phyloP scores from a whole-genome alignment of 768 basidiomycete species.

The Lactarius sanguifluus region DNA sequence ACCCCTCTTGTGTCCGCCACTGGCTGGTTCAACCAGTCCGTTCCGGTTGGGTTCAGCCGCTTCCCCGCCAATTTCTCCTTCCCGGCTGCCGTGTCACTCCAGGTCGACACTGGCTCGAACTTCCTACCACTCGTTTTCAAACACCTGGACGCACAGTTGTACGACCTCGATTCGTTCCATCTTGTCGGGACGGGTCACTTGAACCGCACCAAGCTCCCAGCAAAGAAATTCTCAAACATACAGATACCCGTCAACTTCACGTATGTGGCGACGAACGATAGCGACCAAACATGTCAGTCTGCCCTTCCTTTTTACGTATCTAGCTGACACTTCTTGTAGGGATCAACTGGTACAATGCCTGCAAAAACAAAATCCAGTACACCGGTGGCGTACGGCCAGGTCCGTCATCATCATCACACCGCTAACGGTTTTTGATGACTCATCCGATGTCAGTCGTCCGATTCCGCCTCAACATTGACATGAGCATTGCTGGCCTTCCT shows the following conservation, averaged over 20 bases:
- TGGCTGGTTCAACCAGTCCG: slow-evolving; percentile 52
- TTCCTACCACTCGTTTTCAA: slow-evolving; percentile 77
- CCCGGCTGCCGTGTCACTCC: slow-evolving; percentile 69
- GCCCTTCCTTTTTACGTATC: slow-evolving; percentile 5
- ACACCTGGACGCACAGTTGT: slow-evolving; percentile 64
- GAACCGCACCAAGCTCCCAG: slow-evolving; percentile 58
- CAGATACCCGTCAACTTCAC: slow-evolving; percentile 80
- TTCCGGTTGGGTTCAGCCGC: slow-evolving; percentile 67
- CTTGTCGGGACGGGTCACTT: slow-evolving; percentile 68
- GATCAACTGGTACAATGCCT: slow-evolving; percentile 75
- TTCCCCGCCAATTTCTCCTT: slow-evolving; percentile 90
- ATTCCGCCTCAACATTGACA: slow-evolving; percentile 38
- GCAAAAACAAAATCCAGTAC: slow-evolving; percentile 58
- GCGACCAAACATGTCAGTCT: slow-evolving; percentile 77
- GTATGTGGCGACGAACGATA: slow-evolving; percentile 74
- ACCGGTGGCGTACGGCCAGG: slow-evolving; percentile 54
- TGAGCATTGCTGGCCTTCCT: slow-evolving; percentile 41
- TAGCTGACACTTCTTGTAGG: slow-evolving; percentile 41
- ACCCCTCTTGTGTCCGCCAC: slow-evolving; percentile 62
- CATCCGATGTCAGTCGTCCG: slow-evolving; percentile 32
- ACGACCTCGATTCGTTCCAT: slow-evolving; percentile 62
- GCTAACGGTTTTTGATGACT: background rate
- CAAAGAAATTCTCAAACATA: slow-evolving; percentile 64
- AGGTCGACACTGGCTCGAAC: slow-evolving; percentile 73
- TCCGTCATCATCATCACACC: slow-evolving; percentile 41